phyloP scores from a whole-genome alignment of 1,284 basidiomycete species.

The Uromyces viciae-fabae region DNA sequence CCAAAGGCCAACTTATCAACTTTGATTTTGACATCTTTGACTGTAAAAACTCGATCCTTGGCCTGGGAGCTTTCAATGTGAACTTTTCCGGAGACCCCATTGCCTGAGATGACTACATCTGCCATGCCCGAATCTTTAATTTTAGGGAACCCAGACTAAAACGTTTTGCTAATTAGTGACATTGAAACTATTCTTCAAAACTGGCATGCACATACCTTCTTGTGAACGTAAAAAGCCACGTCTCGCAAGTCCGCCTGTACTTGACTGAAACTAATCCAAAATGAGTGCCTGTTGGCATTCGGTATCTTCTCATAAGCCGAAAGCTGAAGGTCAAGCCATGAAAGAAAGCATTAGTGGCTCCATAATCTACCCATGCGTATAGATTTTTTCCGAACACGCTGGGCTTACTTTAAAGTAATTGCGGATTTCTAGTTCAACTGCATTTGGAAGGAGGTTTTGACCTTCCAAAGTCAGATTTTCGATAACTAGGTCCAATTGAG shows the following conservation, averaged over 20 bases:
- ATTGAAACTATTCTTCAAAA: not conserved
- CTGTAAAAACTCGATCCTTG: conserved; percentile 66
- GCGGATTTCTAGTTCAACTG: conserved; percentile 73
- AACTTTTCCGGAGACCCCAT: conserved; percentile 63
- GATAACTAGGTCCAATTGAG: conserved; percentile 77
- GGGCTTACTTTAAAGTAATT: conserved; percentile 73
- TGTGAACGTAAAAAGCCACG: conserved; percentile 69
- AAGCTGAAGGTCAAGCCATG: conserved; percentile 25
- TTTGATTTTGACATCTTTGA: conserved; percentile 72
- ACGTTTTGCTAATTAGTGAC: conserved; percentile 8
- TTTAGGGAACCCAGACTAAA: conserved; percentile 66
- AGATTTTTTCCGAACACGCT: too few species aligned
- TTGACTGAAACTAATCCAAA: conserved; percentile 59
- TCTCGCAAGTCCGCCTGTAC: conserved; percentile 93
- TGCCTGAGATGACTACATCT: conserved; percentile 79
- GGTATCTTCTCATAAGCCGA: conserved; percentile 49
- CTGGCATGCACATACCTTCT: conserved; percentile 48
- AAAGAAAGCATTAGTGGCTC: not conserved
- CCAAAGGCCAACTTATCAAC: conserved; percentile 81
- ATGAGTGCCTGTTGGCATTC: conserved; percentile 56
- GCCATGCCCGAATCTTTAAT: conserved; percentile 84
- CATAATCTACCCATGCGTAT: too few species aligned
- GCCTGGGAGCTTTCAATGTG: conserved; percentile 56
- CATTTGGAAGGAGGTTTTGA: conserved; percentile 71
- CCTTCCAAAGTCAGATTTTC: conserved; percentile 88